These are phyloP conservation scores for Pichia sp. DNA, from an alignment of 1,139 yeast genomes.

Conservation along the genomic window DNA sequence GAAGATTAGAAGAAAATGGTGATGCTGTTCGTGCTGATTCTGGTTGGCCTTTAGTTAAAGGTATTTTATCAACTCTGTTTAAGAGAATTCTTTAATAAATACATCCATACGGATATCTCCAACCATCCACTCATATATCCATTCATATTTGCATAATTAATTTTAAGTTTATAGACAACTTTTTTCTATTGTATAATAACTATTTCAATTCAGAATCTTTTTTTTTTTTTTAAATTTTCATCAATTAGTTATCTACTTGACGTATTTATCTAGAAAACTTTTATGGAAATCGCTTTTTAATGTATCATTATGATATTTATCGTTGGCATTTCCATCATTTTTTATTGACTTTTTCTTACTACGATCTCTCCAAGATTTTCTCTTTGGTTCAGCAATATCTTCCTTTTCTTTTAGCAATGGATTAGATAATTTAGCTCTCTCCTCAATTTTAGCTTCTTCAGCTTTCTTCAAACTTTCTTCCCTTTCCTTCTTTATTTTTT, in stretches of 20 bases:
- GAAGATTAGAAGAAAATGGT: slow-evolving; percentile 94
- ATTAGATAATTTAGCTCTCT: slow-evolving; percentile 32
- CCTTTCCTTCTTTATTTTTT: slow-evolving; percentile 30
- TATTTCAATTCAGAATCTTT: too few relatives aligned
- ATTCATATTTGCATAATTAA: too few relatives aligned
- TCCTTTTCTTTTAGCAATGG: slow-evolving; percentile 30
- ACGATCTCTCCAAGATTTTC: slow-evolving; percentile 38
- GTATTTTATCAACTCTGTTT: slow-evolving; percentile 40
- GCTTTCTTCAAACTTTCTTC: slow-evolving; percentile 22
- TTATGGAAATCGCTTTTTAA: slow-evolving; percentile 64
- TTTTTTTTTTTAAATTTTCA: too few relatives aligned
- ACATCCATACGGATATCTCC: neutral
- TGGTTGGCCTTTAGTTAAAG: slow-evolving; percentile 69
- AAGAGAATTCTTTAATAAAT: slow-evolving; percentile 34
- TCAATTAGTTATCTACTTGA: slow-evolving; percentile 32
- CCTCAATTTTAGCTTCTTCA: slow-evolving; percentile 23
- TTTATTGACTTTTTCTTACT: slow-evolving; percentile 6
- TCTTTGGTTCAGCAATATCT: slow-evolving; percentile 3
- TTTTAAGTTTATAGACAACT: too few relatives aligned
- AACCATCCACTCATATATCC: neutral
- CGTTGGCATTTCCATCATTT: slow-evolving; percentile 5
- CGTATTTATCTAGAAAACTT: slow-evolving; percentile 59
- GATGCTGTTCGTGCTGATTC: slow-evolving; percentile 89
- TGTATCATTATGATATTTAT: slow-evolving; percentile 55
- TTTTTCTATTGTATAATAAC: too few relatives aligned